phyloP scores from a whole-genome alignment of 306 rosid genomes.

The Acacia acuminata region DNA sequence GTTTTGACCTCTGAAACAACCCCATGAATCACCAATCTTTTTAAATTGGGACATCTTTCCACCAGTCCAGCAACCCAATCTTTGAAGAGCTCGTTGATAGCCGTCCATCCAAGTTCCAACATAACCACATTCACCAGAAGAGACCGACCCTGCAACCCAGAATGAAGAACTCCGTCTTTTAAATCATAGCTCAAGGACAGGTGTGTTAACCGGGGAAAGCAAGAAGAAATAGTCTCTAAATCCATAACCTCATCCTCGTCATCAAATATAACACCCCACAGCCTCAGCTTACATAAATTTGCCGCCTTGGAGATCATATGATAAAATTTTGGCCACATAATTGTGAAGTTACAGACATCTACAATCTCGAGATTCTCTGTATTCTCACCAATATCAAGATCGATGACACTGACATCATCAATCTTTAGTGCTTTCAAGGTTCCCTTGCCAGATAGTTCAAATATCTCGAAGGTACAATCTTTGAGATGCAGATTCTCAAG shows the following conservation, averaged over 20 bases:
- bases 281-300: slow-evolving; percentile 55
- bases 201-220: slow-evolving; percentile 62
- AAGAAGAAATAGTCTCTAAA: slow-evolving; percentile 59
- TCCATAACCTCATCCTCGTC: slow-evolving; percentile 75
- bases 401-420: slow-evolving; percentile 69
- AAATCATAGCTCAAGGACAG: slow-evolving; percentile 65
- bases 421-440: slow-evolving; percentile 56
- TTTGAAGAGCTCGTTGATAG: slow-evolving; percentile 68
- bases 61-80: slow-evolving; percentile 74
- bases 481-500: slow-evolving; percentile 61
- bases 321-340: slow-evolving; percentile 76
- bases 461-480: slow-evolving; percentile 59
- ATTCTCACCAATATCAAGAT: slow-evolving; percentile 70
- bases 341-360: slow-evolving; percentile 71
- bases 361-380: slow-evolving; percentile 76
- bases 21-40: slow-evolving; percentile 64
- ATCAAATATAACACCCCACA: slow-evolving; percentile 70
- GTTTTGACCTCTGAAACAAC: slow-evolving; percentile 65
- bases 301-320: slow-evolving; percentile 74
- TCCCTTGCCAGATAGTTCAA: slow-evolving; percentile 66
- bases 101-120: slow-evolving; percentile 85
- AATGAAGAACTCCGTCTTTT: slow-evolving; percentile 55
- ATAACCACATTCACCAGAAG: slow-evolving; percentile 60
- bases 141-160: slow-evolving; percentile 71
- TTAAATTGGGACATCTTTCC: slow-evolving; percentile 74